These are phyloP conservation scores for Cichorium intybus DNA, from an alignment of 140 eudicot species.

Conservation along the genomic window DNA sequence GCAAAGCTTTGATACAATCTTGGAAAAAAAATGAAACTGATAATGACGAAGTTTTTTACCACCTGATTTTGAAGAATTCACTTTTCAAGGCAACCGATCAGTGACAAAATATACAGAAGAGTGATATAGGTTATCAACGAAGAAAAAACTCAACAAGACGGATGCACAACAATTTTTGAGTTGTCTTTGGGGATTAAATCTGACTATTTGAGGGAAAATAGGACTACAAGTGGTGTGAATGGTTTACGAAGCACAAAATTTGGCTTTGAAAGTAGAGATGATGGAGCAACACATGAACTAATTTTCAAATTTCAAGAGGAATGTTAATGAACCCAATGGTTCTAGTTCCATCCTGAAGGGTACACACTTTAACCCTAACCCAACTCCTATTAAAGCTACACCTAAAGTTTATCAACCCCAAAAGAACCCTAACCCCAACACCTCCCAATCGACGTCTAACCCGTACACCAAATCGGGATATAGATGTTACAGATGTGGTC, in stretches of 20 bases:
- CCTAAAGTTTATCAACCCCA: background rate
- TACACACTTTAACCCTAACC: background rate
- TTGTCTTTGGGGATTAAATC: background rate
- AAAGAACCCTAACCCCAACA: background rate
- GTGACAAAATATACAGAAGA: background rate
- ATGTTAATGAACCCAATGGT: background rate
- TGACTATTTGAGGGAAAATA: background rate
- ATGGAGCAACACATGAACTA: background rate
- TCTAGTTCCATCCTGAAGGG: background rate
- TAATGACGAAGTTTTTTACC: background rate
- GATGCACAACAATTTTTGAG: background rate
- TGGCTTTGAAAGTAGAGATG: background rate
- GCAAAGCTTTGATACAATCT: background rate
- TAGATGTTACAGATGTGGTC: background rate
- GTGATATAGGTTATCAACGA: background rate
- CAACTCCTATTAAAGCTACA: background rate
- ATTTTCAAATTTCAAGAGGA: background rate
- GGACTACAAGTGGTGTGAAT: background rate
- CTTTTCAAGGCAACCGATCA: background rate
- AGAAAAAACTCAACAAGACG: background rate
- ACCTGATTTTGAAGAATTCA: background rate
- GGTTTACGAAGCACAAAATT: background rate
- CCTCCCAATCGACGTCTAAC: background rate
- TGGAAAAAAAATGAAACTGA: background rate
- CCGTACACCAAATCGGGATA: background rate